Conservation (phyloP, 768 basidiomycete genomes). For the Tephrocybe sp. region DNA sequence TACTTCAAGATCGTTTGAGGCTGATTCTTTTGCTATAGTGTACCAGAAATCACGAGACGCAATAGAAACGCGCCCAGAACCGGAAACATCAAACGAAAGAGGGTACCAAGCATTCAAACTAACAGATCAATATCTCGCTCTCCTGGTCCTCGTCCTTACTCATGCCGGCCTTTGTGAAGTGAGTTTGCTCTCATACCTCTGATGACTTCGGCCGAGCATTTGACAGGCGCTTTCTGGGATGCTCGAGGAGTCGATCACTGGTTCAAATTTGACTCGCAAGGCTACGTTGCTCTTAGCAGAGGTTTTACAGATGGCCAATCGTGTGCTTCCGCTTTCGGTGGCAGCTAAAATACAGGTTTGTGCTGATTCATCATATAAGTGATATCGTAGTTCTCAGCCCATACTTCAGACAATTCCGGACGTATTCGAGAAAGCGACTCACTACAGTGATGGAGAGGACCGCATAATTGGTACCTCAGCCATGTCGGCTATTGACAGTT, state of each 20-base stretch:
- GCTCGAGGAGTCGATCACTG: conserved; percentile 76
- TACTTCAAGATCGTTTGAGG: not conserved
- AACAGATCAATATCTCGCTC: conserved; percentile 89
- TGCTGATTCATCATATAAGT: not conserved
- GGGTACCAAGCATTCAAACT: conserved; percentile 63
- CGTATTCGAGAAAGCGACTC: conserved; percentile 80
- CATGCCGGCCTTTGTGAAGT: conserved; percentile 91
- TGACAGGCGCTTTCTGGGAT: conserved; percentile 78
- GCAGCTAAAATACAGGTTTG: conserved; percentile 83
- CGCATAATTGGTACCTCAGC: conserved; percentile 83
- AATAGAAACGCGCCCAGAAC: conserved; percentile 29
- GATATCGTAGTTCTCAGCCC: conserved; percentile 1
- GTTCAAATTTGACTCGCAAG: conserved; percentile 77
- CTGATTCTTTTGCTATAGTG: conserved; percentile 39
- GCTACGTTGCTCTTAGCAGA: conserved; percentile 91
- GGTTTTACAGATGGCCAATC: conserved; percentile 82
- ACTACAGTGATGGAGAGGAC: conserved; percentile 73
- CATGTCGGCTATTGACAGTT: conserved; percentile 85
- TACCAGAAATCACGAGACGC: conserved; percentile 55
- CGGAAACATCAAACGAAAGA: conserved; percentile 45
- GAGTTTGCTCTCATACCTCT: conserved; percentile 18
- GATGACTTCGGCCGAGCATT: conserved; percentile 1
- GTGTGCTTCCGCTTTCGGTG: conserved; percentile 74
- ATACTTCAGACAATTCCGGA: conserved; percentile 70
- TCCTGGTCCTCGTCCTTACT: conserved; percentile 79